Conservation (phyloP, 1,139 yeast genomes). For the Yamadazyma songkhlaensis region DNA sequence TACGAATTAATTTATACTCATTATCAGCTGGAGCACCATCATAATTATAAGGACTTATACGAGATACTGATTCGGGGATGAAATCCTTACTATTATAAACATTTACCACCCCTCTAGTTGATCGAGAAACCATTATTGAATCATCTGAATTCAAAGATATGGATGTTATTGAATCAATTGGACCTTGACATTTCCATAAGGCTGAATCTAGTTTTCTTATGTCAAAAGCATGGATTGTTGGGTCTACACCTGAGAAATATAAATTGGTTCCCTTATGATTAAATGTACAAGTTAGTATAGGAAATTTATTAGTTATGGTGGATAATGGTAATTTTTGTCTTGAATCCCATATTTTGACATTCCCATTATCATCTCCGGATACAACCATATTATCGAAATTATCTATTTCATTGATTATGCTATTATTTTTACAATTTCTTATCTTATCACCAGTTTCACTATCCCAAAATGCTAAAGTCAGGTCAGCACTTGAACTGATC, state of each 20-base stretch:
- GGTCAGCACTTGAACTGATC: conserved; percentile 51
- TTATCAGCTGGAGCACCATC: conserved; percentile 58
- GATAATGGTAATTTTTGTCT: conserved; percentile 45
- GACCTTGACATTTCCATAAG: conserved; percentile 48
- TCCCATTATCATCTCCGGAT: conserved; percentile 69
- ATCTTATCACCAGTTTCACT: conserved; percentile 51
- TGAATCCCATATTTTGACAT: conserved; percentile 60
- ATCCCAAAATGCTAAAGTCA: conserved; percentile 54
- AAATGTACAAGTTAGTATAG: conserved; percentile 54
- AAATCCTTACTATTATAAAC: conserved; percentile 54
- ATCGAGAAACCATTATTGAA: conserved; percentile 50
- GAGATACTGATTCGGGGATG: conserved; percentile 31
- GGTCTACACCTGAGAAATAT: conserved; percentile 68
- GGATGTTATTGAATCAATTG: conserved; percentile 52
- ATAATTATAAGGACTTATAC: conserved; percentile 45
- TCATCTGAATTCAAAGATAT: conserved; percentile 49
- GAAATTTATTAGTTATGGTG: conserved; percentile 46
- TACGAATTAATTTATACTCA: conserved; percentile 52
- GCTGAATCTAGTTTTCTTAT: conserved; percentile 36
- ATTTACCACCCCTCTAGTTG: conserved; percentile 56
- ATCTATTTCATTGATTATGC: conserved; percentile 49
- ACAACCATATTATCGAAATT: conserved; percentile 31
- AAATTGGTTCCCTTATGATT: conserved; percentile 37
- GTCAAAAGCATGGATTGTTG: conserved; percentile 58
- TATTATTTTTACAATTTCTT: conserved; percentile 38